Conservation (phyloP, 768 basidiomycete species). For the Boletus sensibilis region DNA sequence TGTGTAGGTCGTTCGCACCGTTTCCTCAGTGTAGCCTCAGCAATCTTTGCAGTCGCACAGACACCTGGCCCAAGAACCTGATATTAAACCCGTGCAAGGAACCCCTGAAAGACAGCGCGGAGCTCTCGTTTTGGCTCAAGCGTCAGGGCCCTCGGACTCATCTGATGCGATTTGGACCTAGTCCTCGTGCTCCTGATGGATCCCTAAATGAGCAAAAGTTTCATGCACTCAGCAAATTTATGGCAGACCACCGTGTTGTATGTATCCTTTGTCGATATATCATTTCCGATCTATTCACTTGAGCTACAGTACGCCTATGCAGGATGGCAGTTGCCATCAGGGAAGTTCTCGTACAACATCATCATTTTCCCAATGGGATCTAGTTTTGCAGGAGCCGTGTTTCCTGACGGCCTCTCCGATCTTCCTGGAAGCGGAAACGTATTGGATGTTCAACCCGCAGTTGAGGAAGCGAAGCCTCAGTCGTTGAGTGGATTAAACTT, state of each 20-base stretch:
- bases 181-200: slow-evolving; percentile 34
- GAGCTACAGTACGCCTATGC: slow-evolving; percentile 46
- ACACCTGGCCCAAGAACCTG: slow-evolving; percentile 53
- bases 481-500: background rate
- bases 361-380: slow-evolving; percentile 44
- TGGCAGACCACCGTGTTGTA: slow-evolving; percentile 47
- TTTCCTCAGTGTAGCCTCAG: slow-evolving; percentile 1
- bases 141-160: slow-evolving; percentile 34
- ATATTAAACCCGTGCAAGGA: slow-evolving; percentile 42
- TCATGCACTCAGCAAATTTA: slow-evolving; percentile 39
- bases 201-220: slow-evolving; percentile 45
- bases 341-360: slow-evolving; percentile 43
- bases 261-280: slow-evolving; percentile 19
- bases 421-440: slow-evolving; percentile 27
- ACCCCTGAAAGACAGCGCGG: slow-evolving; percentile 37
- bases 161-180: slow-evolving; percentile 41
- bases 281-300: background rate
- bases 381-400: slow-evolving; percentile 47
- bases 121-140: slow-evolving; percentile 50
- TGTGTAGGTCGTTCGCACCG: slow-evolving; percentile 34
- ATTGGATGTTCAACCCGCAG: slow-evolving; percentile 5
- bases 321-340: slow-evolving; percentile 48
- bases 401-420: slow-evolving; percentile 52
- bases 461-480: slow-evolving; percentile 9
- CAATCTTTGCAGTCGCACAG: slow-evolving; percentile 40